These are phyloP conservation scores for Xylaria scruposa DNA, from an alignment of 495 filamentous ascomycete species.

Conservation along the genomic window DNA sequence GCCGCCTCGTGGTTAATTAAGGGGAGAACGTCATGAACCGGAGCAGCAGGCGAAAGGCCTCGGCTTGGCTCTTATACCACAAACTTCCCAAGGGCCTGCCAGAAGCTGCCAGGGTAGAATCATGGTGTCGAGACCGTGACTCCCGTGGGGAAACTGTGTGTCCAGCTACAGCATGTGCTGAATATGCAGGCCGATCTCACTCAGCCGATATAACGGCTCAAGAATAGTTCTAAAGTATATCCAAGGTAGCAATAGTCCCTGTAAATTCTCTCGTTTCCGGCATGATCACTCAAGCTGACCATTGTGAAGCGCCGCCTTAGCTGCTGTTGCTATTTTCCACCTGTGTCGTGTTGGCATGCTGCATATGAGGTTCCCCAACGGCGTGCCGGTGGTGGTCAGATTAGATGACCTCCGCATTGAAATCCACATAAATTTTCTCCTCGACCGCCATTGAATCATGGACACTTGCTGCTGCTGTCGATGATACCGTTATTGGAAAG, in stretches of 20 bases:
- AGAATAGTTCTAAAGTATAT: neutral
- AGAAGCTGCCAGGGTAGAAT: neutral
- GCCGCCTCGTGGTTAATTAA: neutral
- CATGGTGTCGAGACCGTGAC: neutral
- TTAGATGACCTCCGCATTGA: neutral
- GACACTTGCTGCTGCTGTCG: neutral
- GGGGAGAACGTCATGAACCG: constrained; percentile 1
- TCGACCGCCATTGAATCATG: neutral
- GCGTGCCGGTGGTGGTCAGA: constrained; percentile 29
- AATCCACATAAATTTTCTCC: neutral
- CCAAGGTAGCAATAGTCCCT: neutral
- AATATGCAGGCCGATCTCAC: neutral
- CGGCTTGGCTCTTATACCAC: constrained; percentile 19
- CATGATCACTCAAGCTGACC: constrained; percentile 1
- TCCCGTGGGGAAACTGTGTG: neutral
- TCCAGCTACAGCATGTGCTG: neutral
- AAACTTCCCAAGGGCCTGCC: neutral
- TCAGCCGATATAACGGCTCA: neutral
- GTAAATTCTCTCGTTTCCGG: neutral
- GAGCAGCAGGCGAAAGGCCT: neutral
- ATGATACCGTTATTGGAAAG: neutral
- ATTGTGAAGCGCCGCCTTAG: neutral
- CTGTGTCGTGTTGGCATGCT: neutral
- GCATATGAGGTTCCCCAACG: constrained; percentile 25
- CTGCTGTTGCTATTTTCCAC: neutral